These are phyloP conservation scores for Eurotiales sp. DNA, from an alignment of 2,329 filamentous ascomycete species.

Conservation along the genomic window DNA sequence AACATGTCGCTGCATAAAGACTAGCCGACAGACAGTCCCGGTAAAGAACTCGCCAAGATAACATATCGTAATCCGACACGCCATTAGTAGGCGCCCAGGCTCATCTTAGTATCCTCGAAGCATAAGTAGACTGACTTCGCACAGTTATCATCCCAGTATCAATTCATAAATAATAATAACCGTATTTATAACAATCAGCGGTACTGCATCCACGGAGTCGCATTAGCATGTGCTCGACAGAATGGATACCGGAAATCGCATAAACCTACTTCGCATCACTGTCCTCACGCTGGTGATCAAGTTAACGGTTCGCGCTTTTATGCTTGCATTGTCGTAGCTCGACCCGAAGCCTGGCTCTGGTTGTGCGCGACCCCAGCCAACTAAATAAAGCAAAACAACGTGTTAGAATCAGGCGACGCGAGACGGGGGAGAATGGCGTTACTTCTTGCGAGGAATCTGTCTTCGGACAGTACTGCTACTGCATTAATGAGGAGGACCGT, in stretches of 20 bases:
- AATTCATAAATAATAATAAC: slow-evolving; percentile 80
- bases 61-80: too few species aligned
- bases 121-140: neutral
- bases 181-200: slow-evolving; percentile 77
- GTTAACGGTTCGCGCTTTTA: slow-evolving; percentile 84
- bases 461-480: slow-evolving; percentile 89
- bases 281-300: slow-evolving; percentile 87
- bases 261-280: slow-evolving; percentile 81
- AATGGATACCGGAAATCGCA: neutral
- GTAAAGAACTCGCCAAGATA: too few species aligned
- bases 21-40: too few species aligned
- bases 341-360: slow-evolving; percentile 74
- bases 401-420: neutral
- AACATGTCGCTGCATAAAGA: too few species aligned
- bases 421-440: slow-evolving; percentile 24
- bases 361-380: slow-evolving; percentile 68
- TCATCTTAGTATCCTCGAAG: neutral
- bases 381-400: slow-evolving; percentile 45
- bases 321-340: slow-evolving; percentile 65
- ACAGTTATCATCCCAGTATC: slow-evolving; percentile 57
- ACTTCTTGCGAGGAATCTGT: slow-evolving; percentile 84
- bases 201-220: slow-evolving; percentile 57
- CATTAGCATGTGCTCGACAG: neutral
- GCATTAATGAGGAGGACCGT: slow-evolving; percentile 89
- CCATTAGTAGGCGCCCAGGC: too few species aligned